These are phyloP conservation scores for Boletus vermiculosoides DNA, from an alignment of 768 basidiomycete genomes.

Conservation along the genomic window DNA sequence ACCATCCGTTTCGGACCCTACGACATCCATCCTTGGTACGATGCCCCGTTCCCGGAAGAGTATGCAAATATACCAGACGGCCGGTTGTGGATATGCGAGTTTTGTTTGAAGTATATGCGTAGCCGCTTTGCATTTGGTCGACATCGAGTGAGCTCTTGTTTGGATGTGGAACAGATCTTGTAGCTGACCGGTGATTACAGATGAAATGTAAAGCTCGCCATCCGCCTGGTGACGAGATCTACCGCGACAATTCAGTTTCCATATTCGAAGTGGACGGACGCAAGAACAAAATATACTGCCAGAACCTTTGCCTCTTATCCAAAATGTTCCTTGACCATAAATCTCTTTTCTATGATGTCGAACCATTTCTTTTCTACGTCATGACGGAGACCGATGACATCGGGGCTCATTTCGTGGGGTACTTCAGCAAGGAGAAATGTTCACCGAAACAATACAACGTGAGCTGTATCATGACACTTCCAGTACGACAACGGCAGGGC, in stretches of 20 bases:
- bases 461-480: slow-evolving; percentile 99
- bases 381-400: slow-evolving; percentile 88
- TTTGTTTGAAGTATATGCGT: slow-evolving; percentile 98
- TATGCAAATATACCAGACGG: slow-evolving; percentile 92
- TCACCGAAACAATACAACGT: slow-evolving; percentile 96
- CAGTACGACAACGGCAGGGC: slow-evolving; percentile 89
- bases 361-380: slow-evolving; percentile 98
- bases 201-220: slow-evolving; percentile 93
- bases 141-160: slow-evolving; percentile 66
- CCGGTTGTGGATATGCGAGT: slow-evolving; percentile 94
- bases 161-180: background rate
- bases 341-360: slow-evolving; percentile 98
- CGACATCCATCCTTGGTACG: slow-evolving; percentile 98
- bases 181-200: slow-evolving; percentile 41
- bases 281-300: slow-evolving; percentile 99
- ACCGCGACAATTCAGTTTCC: slow-evolving; percentile 82
- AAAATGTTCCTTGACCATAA: slow-evolving; percentile 99
- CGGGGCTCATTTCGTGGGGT: slow-evolving; percentile 94
- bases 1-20: slow-evolving; percentile 86
- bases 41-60: slow-evolving; percentile 98
- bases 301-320: slow-evolving; percentile 94
- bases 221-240: slow-evolving; percentile 98
- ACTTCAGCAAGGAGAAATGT: slow-evolving; percentile 98
- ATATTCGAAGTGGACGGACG: slow-evolving; percentile 98
- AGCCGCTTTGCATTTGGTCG: slow-evolving; percentile 81